Conservation (phyloP, 208 protist species). For the Vickermania spadyakhi region DNA sequence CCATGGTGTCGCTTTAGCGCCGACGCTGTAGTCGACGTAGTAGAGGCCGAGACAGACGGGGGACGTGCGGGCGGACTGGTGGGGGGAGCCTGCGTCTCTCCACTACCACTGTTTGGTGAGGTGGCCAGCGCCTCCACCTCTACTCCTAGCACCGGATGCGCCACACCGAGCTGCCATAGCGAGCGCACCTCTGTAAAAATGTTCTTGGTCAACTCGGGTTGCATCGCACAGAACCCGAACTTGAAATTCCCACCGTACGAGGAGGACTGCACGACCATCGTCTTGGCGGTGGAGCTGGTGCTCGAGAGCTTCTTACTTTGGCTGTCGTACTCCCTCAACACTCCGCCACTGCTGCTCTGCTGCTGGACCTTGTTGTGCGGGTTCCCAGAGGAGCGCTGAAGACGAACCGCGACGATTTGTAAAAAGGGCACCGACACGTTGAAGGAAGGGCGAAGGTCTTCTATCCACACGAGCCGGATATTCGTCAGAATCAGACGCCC, state of each 20-base stretch:
- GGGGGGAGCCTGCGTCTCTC: neutral
- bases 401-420: slow-evolving; percentile 70
- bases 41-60: neutral
- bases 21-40: neutral
- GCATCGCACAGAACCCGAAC: neutral
- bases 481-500: slow-evolving; percentile 94
- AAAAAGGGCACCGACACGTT: slow-evolving; percentile 96
- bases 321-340: too few relatives aligned
- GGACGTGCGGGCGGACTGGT: slow-evolving; percentile 5
- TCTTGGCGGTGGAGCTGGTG: slow-evolving; percentile 25
- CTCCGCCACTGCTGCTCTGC: slow-evolving; percentile 33
- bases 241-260: neutral
- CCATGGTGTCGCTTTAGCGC: too few relatives aligned
- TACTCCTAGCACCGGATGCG: slow-evolving; percentile 82
- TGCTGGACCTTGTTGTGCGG: slow-evolving; percentile 77
- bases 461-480: slow-evolving; percentile 94
- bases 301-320: slow-evolving; percentile 53
- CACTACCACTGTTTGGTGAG: too few relatives aligned
- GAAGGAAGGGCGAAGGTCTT: slow-evolving; percentile 74
- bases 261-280: neutral
- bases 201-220: slow-evolving; percentile 3
- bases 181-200: slow-evolving; percentile 76
- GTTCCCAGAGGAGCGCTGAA: slow-evolving; percentile 80
- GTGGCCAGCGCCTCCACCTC: slow-evolving; percentile 27
- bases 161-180: slow-evolving; percentile 72